Percentiles rank a stretch among this genome's conserved stretches.
phyloP scores from a whole-genome alignment of 306 rosid species.

The Lagenaria siceraria region DNA sequence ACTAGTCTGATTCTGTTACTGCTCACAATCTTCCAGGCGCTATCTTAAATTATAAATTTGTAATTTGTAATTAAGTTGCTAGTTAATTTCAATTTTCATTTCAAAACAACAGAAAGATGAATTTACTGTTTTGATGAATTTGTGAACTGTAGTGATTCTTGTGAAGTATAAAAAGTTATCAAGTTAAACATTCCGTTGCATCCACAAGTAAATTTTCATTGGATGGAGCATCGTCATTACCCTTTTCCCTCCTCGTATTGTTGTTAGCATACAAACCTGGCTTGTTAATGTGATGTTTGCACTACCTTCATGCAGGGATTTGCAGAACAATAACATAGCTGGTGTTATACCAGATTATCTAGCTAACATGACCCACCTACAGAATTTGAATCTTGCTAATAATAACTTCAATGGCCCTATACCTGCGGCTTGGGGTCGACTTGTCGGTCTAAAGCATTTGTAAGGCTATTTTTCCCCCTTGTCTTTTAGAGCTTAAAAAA shows the following conservation, averaged over 20 bases:
- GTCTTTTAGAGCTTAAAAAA: not conserved
- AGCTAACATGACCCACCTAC: slow-evolving; percentile 51
- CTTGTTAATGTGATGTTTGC: not conserved
- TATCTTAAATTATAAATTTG: not conserved
- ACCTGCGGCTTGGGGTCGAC: slow-evolving; percentile 56
- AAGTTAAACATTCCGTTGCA: not conserved
- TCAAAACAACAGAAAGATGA: not conserved
- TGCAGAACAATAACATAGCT: slow-evolving; percentile 54
- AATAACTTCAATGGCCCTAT: slow-evolving; percentile 55
- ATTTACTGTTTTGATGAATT: not conserved
- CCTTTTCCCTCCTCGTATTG: not conserved
- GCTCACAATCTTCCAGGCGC: not conserved
- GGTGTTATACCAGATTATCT: slow-evolving; percentile 71
- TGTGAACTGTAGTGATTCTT: not conserved
- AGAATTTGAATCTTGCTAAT: slow-evolving; percentile 65
- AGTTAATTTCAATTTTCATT: not conserved
- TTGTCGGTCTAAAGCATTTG: slow-evolving; percentile 61
- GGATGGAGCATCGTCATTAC: not conserved
- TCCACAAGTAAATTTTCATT: not conserved
- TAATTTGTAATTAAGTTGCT: not conserved
- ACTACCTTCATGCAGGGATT: slow-evolving; percentile 42
- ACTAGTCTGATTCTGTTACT: not conserved
- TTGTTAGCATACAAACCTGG: not conserved
- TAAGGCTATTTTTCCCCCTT: slow-evolving; percentile 35
- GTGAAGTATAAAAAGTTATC: not conserved